Evolutionary conservation across 768 basidiomycete species (phyloP).

Genomic region (Gyrodon lividus): DNA sequence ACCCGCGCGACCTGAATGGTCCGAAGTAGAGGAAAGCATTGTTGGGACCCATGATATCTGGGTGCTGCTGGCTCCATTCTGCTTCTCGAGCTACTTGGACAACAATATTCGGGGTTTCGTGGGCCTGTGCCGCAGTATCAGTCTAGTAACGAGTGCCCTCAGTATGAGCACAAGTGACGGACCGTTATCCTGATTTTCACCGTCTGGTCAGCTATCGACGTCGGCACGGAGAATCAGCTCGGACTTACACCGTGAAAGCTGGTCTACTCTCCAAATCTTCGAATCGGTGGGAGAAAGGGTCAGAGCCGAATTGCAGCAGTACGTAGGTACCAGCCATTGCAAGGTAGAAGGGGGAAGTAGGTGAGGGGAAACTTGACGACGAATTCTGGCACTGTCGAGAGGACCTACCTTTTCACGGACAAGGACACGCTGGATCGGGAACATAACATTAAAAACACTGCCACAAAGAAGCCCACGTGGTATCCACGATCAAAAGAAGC

Average conservation of each 20-base stretch:
- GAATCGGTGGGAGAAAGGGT: constrained; percentile 59
- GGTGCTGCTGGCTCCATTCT: constrained; percentile 66
- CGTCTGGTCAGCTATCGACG: constrained; percentile 4
- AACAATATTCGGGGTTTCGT: constrained; percentile 57
- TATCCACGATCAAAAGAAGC: constrained; percentile 14
- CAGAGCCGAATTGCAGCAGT: constrained; percentile 63
- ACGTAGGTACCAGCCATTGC: constrained; percentile 42
- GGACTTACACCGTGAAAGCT: constrained; percentile 68
- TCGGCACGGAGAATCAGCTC: constrained; percentile 1
- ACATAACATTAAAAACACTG: constrained; percentile 27
- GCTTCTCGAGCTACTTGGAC: constrained; percentile 64
- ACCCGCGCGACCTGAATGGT: constrained; percentile 57
- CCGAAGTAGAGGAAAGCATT: constrained; percentile 77
- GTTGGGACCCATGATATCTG: constrained; percentile 76
- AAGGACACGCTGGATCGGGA: constrained; percentile 43
- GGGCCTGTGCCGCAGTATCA: constrained; percentile 39
- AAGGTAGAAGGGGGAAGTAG: constrained; percentile 21
- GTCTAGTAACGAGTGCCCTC: background rate
- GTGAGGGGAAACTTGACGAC: constrained; percentile 13
- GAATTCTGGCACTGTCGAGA: constrained; percentile 12
- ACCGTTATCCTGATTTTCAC: constrained; percentile 21
- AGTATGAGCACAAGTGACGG: background rate
- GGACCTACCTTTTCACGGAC: constrained; percentile 36
- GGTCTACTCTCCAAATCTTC: constrained; percentile 61
- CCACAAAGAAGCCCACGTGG: constrained; percentile 35